Evolutionary conservation across 805 yeast genomes (phyloP).

Genomic region (Starmera caribaea): DNA sequence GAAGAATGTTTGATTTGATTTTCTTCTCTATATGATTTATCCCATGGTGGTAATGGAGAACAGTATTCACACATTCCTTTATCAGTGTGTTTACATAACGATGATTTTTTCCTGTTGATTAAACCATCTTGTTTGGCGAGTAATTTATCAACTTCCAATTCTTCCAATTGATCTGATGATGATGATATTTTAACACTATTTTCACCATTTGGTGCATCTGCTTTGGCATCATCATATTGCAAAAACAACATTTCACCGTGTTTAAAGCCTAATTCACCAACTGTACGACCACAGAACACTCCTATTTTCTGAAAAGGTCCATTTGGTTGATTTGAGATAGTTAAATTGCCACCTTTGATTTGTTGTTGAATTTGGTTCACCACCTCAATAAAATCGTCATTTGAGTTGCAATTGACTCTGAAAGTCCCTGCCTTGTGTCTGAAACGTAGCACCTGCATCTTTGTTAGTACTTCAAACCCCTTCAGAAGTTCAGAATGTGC

Average conservation of each 20-base stretch:
- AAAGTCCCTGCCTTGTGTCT: slow-evolving; percentile 79
- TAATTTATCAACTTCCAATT: slow-evolving; percentile 55
- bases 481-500: too few relatives aligned
- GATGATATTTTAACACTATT: background rate
- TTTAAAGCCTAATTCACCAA: slow-evolving; percentile 29
- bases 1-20: slow-evolving; percentile 81
- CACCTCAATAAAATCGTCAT: slow-evolving; percentile 33
- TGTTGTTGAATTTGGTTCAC: slow-evolving; percentile 28
- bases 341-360: slow-evolving; percentile 15
- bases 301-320: slow-evolving; percentile 19
- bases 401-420: slow-evolving; percentile 45
- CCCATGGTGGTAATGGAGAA: slow-evolving; percentile 94
- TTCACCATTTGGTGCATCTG: background rate
- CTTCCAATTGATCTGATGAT: slow-evolving; percentile 19
- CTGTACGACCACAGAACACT: slow-evolving; percentile 19
- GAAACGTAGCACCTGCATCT: slow-evolving; percentile 58
- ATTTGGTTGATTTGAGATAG: slow-evolving; percentile 19
- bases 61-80: slow-evolving; percentile 98
- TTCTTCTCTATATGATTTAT: slow-evolving; percentile 61
- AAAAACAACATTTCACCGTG: slow-evolving; percentile 41
- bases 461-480: too few relatives aligned
- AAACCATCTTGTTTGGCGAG: slow-evolving; percentile 64
- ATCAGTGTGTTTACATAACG: slow-evolving; percentile 76
- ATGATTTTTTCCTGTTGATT: slow-evolving; percentile 51
- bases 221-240: slow-evolving; percentile 12